Conservation (phyloP, 306 rosid genomes). For the Sicyos edulis region DNA sequence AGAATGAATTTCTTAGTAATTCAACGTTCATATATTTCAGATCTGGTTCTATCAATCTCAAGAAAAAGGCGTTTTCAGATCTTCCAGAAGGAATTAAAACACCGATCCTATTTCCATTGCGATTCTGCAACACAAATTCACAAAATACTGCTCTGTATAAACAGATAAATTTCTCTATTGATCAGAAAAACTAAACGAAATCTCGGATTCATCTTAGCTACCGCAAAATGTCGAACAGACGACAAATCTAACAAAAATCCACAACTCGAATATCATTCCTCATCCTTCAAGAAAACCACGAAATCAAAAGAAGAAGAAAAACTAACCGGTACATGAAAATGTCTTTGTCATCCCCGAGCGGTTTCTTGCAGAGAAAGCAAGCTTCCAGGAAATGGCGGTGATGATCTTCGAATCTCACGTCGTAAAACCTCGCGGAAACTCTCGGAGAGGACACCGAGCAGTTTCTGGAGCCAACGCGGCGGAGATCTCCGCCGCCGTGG, state of each 20-base stretch:
- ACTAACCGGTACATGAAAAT: conserved; percentile 93
- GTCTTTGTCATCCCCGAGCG: conserved; percentile 51
- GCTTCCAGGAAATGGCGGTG: conserved; percentile 68
- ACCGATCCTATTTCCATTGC: background rate
- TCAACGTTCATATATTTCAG: background rate
- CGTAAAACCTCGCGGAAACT: conserved; percentile 58
- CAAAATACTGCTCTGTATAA: background rate
- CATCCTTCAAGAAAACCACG: background rate
- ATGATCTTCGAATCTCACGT: conserved; percentile 66
- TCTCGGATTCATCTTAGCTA: background rate
- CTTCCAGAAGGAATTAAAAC: background rate
- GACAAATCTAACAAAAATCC: background rate
- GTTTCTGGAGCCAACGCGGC: background rate
- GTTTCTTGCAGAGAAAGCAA: conserved; percentile 72
- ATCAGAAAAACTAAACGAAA: background rate
- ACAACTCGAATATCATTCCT: background rate
- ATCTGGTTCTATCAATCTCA: background rate
- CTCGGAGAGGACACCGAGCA: conserved; percentile 35
- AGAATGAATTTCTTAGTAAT: background rate
- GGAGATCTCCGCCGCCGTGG: background rate
- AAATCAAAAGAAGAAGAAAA: background rate
- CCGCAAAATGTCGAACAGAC: background rate
- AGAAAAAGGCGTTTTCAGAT: background rate
- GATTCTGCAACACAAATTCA: too few species aligned
- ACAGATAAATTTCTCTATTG: background rate